Base-by-base conservation (phyloP, 176 grass and related monocot genomes). In the Cocos nucifera region DNA sequence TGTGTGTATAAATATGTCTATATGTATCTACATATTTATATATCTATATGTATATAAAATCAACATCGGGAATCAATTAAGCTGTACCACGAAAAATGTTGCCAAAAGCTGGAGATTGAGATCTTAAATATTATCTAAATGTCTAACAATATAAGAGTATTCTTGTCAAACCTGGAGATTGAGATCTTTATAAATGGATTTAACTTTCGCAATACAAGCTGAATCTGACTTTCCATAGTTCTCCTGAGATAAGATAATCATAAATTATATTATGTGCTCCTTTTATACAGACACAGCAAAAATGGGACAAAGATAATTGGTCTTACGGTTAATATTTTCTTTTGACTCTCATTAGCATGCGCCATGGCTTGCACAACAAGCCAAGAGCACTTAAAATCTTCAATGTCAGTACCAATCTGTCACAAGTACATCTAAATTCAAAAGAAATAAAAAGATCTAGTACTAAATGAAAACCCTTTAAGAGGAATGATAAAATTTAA, bases 361-460 rank as follows among this genome's bases (percentile, higher is more conserved):
- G 80, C 80, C 81, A 84, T 83, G 50, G 85, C 81, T 57, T 84
- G 85, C 20, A 89, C 85, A 21, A 89, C 77, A 26, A 89, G 69
- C 85, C 85, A 89, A 8, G 85, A 80, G 53, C 81, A 89, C 66
- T 89, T 89, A 74, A 80, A 83, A 39, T 89, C 85, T 84, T 89
- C 81, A 49, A 89, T 89, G 78, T 89, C 85, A 30, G 85, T 89
- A 75, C 80, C 85, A 62, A 89, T 68, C 77, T 89, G 73, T 19
- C 18, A 69, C 49, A 68, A 78, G 35, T 14, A 44, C 9, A 44
- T 44, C 9, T 44, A 14, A 44, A 44, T 44, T 12, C 10, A 44
- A 12, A 12, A 44, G 35, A 44, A 12, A 44, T 44, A 44, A 44
- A 44, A 44, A 44, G 8, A 12, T 44, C 9, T 1, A 2, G 35